These are phyloP conservation scores for Solanum lycopersicoides DNA, from an alignment of 257 asterid species.

Conservation along the genomic window DNA sequence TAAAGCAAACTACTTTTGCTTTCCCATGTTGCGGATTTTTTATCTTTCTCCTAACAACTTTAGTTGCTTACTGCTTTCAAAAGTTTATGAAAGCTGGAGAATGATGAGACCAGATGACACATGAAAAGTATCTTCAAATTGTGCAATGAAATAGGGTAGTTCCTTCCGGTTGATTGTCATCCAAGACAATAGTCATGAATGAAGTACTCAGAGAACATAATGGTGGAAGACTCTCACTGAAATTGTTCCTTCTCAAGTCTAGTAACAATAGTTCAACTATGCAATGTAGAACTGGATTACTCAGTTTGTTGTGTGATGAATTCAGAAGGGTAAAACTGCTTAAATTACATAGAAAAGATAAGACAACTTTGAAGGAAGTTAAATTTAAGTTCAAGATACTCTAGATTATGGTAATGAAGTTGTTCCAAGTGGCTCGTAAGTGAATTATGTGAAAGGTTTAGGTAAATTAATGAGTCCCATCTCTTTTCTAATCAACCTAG, in stretches of 20 bases:
- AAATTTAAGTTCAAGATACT: background rate
- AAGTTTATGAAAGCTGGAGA: background rate
- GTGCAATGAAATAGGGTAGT: background rate
- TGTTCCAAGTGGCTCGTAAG: background rate
- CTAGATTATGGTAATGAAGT: background rate
- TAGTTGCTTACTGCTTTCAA: background rate
- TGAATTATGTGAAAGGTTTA: background rate
- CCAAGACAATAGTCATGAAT: background rate
- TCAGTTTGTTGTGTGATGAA: background rate
- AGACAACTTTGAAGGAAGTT: background rate
- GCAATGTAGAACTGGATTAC: background rate
- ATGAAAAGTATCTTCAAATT: background rate
- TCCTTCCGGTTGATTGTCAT: background rate
- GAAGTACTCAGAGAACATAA: background rate
- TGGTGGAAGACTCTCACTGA: background rate
- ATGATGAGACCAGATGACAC: background rate
- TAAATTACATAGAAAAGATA: background rate
- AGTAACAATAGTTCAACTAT: background rate
- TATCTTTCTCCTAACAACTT: background rate
- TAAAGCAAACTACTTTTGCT: background rate
- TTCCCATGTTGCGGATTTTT: background rate
- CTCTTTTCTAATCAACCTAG: background rate
- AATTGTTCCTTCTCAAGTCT: background rate
- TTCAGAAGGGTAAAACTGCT: background rate
- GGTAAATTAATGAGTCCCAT: background rate